Evolutionary conservation across 179 eudicot genomes (phyloP), one percentile per base, ranked within the genome.

Genomic region (Gypsophila paniculata): DNA sequence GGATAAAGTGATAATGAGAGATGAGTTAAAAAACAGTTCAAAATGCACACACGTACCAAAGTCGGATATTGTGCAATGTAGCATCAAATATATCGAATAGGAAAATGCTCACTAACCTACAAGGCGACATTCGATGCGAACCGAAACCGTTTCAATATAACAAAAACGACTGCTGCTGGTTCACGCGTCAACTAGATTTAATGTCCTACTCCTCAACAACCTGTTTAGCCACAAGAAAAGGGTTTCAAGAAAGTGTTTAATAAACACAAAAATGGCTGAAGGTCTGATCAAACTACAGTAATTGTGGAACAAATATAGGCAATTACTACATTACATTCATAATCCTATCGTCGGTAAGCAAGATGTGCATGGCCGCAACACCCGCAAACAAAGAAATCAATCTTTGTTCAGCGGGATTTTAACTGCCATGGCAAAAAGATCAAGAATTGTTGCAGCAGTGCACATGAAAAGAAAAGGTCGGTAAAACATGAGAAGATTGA

Each of bases 361-460:
- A 32, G 25, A 38, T 42, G 32, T 3, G 25, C 49, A 36, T 8
- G 26, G n/a, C 13, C n/a, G 68, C 22, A 18, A 26, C 63, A 38
- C 55, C 38, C 29, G 44, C 66, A 39, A 62, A 17, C 8, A 12
- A 18, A 21, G 59, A 46, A 6, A 42, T 42, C 46, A 6, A 42
- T 42, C 42, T 36, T 17, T 25, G 22, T 64, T 64, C 38, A 73
- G 52, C 76, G 21, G 61, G 19, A 64, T 36, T 63, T 26, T 65
- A 59, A 68, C 64, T 49, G 29, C 18, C 64, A 59, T 17, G 34
- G 12, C 25, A 38, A 22, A 38, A 22, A 51, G 19, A 75, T 51
- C 54, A 51, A 61, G 32, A 69, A 61, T 7, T 48, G 55, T 48
- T 26, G 48, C 42, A 68, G 21, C 54, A 14, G 61, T 6, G 49